Percentiles rank a stretch among this genome's conserved stretches.
Conservation (phyloP, 2,329 filamentous ascomycete genomes). For the Truncatella angustata region DNA sequence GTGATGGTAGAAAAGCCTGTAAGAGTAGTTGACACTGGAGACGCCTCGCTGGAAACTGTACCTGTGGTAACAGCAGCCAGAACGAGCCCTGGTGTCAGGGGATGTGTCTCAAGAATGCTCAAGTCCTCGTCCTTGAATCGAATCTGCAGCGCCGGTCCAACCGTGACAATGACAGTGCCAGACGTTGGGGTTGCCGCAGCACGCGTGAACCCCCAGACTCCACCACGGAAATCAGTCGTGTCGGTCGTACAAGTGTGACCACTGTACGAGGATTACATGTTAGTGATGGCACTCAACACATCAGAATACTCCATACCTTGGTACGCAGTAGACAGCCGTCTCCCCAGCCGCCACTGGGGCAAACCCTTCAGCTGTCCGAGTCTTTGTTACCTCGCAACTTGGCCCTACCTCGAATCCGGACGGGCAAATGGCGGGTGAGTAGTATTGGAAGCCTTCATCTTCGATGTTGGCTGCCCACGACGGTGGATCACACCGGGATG, state of each 20-base stretch:
- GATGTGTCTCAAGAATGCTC: slow-evolving; percentile 32
- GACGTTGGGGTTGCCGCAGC: slow-evolving; percentile 17
- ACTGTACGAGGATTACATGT: slow-evolving; percentile 13
- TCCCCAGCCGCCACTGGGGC: slow-evolving; percentile 26
- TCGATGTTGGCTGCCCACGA: slow-evolving; percentile 33
- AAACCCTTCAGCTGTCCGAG: slow-evolving; percentile 28
- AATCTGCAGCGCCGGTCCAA: slow-evolving; percentile 37
- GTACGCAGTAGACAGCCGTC: slow-evolving; percentile 30
- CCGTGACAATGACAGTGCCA: slow-evolving; percentile 21
- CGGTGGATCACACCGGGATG: slow-evolving; percentile 33
- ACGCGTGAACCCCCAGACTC: slow-evolving; percentile 34
- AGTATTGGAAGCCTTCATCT: slow-evolving; percentile 34
- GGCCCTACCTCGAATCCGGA: slow-evolving; percentile 33
- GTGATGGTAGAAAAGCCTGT: not conserved
- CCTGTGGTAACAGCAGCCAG: slow-evolving; percentile 12
- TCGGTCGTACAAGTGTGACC: slow-evolving; percentile 39
- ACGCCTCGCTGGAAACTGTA: not conserved
- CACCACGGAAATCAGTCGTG: slow-evolving; percentile 36
- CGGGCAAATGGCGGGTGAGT: slow-evolving; percentile 39
- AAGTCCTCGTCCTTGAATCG: slow-evolving; percentile 35
- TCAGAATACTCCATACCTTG: slow-evolving; percentile 22
- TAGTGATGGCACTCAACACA: not conserved
- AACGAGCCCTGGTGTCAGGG: slow-evolving; percentile 30
- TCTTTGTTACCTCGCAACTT: slow-evolving; percentile 26
- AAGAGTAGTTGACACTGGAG: not conserved